phyloP scores from a whole-genome alignment of 371 early-diverging fungal genomes.

The Choanephora cucurbitarum region DNA sequence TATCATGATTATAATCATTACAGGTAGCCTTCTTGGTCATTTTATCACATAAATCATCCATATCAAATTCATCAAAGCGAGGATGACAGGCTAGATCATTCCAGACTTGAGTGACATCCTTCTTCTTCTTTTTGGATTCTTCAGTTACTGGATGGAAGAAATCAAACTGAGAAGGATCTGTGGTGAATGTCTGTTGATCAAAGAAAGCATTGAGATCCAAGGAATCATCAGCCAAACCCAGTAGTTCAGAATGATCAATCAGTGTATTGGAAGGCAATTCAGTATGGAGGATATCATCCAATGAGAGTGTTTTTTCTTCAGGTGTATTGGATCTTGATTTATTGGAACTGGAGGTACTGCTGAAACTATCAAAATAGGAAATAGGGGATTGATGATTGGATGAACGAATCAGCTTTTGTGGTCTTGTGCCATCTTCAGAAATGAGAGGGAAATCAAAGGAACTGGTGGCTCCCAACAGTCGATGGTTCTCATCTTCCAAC shows the following conservation, averaged over 20 bases:
- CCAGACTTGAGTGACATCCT: conserved; percentile 58
- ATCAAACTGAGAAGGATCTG: conserved; percentile 29
- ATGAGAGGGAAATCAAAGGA: conserved; percentile 49
- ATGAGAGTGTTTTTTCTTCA: conserved; percentile 1
- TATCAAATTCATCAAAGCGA: conserved; percentile 55
- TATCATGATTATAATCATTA: conserved; percentile 18
- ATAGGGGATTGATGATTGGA: conserved; percentile 1
- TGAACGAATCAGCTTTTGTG: conserved; percentile 28
- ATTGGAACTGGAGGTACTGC: conserved; percentile 7
- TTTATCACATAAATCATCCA: conserved; percentile 57
- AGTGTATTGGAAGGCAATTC: conserved; percentile 15
- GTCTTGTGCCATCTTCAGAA: conserved; percentile 19
- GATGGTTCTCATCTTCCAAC: conserved; percentile 51
- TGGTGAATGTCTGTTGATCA: conserved; percentile 10
- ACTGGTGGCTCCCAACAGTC: conserved; percentile 40
- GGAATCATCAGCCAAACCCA: conserved; percentile 2
- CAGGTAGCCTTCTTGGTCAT: conserved; percentile 59
- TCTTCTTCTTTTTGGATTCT: conserved; percentile 7
- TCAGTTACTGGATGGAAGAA: conserved; percentile 19
- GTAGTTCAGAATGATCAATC: conserved; percentile 22
- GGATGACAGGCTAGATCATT: conserved; percentile 57
- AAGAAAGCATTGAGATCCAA: conserved; percentile 6
- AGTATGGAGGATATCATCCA: conserved; percentile 17
- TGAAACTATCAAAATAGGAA: conserved; percentile 12
- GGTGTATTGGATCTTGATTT: conserved; percentile 23